These are phyloP conservation scores for Neurospora crassa DNA, from an alignment of 2,329 filamentous ascomycete genomes.

Conservation along the genomic window DNA sequence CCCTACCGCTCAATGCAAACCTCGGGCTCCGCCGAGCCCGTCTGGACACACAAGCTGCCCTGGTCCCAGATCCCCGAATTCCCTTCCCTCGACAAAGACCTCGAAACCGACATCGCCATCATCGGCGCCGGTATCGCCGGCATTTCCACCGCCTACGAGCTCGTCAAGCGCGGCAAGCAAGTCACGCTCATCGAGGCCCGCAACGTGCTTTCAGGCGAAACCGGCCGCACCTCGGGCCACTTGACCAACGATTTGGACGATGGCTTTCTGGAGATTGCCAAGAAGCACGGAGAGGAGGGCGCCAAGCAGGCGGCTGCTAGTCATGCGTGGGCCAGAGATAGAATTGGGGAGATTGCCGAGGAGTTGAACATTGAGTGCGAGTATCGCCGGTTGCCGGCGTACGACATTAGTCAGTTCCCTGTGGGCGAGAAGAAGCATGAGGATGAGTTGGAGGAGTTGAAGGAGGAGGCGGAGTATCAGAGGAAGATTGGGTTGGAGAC, in stretches of 20 bases:
- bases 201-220: constrained; percentile 44
- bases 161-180: constrained; percentile 37
- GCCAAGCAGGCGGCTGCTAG: constrained; percentile 41
- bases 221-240: constrained; percentile 43
- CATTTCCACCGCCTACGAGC: constrained; percentile 41
- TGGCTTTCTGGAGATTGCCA: constrained; percentile 38
- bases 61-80: constrained; percentile 35
- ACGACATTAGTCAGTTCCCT: constrained; percentile 40
- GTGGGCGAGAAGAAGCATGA: constrained; percentile 31
- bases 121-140: constrained; percentile 44
- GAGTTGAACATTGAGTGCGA: constrained; percentile 45
- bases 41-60: constrained; percentile 42
- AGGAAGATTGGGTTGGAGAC: constrained; percentile 33
- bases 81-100: constrained; percentile 29
- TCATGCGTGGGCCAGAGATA: constrained; percentile 42
- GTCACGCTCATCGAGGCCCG: constrained; percentile 45
- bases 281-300: constrained; percentile 40
- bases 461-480: constrained; percentile 35
- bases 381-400: constrained; percentile 39
- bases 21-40: constrained; percentile 39
- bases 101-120: constrained; percentile 39
- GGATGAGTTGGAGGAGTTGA: constrained; percentile 34
- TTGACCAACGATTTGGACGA: constrained; percentile 45
- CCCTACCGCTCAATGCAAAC: constrained; percentile 24
- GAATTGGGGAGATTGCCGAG: constrained; percentile 38